Percentiles rank a stretch among this genome's conserved stretches.
Conservation (phyloP, 768 basidiomycete species). For the Mycena belliarum region DNA sequence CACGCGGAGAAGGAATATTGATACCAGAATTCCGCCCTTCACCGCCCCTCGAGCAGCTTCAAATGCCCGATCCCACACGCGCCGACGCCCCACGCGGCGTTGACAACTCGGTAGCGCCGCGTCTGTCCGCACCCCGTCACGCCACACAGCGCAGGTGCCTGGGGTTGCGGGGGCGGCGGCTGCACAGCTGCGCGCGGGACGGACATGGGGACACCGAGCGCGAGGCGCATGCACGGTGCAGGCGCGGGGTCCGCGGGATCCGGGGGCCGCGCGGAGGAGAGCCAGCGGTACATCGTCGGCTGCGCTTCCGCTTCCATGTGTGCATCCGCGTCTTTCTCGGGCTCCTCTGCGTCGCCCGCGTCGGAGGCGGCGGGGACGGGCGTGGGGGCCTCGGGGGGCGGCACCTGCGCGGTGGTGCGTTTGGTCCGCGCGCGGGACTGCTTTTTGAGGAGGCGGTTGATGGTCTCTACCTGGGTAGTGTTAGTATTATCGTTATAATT, state of each 20-base stretch:
- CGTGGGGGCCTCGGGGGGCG: constrained; percentile 29
- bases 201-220: constrained; percentile 54
- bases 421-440: constrained; percentile 70
- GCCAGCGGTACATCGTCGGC: constrained; percentile 73
- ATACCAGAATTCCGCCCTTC: no score
- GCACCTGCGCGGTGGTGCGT: constrained; percentile 33
- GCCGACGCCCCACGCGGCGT: constrained; percentile 56
- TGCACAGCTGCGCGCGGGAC: background rate
- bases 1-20: background rate
- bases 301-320: no score
- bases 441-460: constrained; percentile 86
- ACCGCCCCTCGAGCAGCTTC: constrained; percentile 47
- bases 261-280: constrained; percentile 51
- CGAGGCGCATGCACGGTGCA: constrained; percentile 43
- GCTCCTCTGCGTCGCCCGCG: background rate
- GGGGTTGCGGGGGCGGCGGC: background rate
- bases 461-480: constrained; percentile 69
- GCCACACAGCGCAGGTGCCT: constrained; percentile 45
- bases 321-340: constrained; percentile 17
- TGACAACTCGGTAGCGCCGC: constrained; percentile 66
- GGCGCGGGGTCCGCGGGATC: background rate
- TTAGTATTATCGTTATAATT: background rate
- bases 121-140: constrained; percentile 54
- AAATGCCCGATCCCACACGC: constrained; percentile 72
- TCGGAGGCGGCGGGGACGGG: constrained; percentile 21